Evolutionary conservation across 768 basidiomycete species (phyloP).

Genomic region (Lactarius sp.): DNA sequence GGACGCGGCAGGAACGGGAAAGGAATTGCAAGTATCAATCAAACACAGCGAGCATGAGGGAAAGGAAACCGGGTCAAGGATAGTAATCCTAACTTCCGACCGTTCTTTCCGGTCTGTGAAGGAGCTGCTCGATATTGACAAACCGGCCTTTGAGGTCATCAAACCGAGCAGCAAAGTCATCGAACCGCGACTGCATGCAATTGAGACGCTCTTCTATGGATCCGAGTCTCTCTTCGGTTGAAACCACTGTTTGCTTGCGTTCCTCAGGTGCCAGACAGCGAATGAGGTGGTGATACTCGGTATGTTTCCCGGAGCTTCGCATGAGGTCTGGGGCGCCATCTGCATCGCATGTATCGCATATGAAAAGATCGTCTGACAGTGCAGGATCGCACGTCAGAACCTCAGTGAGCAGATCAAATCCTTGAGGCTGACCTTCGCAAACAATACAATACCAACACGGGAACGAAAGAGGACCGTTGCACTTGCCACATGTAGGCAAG

Average conservation of each 20-base stretch:
- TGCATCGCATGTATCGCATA: constrained; percentile 14
- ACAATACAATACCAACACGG: no score
- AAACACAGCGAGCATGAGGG: no score
- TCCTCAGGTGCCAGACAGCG: constrained; percentile 8
- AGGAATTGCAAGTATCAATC: no score
- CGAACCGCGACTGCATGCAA: not conserved
- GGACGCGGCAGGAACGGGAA: no score
- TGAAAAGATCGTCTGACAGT: no score
- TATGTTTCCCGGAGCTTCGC: constrained; percentile 12
- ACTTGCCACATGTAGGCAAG: constrained; percentile 26
- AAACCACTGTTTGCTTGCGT: not conserved
- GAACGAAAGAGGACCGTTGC: constrained; percentile 22
- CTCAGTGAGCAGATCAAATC: no score
- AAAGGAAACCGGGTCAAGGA: not conserved
- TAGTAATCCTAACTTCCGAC: not conserved
- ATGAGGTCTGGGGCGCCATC: constrained; percentile 5
- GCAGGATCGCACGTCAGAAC: no score
- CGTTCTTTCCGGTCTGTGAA: not conserved
- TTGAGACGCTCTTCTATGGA: constrained; percentile 5
- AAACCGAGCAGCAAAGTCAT: not conserved
- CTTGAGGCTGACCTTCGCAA: no score
- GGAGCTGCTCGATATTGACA: constrained; percentile 5
- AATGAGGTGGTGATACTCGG: constrained; percentile 15
- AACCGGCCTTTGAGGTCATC: not conserved
- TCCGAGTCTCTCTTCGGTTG: constrained; percentile 3